Base-by-base conservation (phyloP, 106 monocot species). In the Amphibolis antarctica region DNA sequence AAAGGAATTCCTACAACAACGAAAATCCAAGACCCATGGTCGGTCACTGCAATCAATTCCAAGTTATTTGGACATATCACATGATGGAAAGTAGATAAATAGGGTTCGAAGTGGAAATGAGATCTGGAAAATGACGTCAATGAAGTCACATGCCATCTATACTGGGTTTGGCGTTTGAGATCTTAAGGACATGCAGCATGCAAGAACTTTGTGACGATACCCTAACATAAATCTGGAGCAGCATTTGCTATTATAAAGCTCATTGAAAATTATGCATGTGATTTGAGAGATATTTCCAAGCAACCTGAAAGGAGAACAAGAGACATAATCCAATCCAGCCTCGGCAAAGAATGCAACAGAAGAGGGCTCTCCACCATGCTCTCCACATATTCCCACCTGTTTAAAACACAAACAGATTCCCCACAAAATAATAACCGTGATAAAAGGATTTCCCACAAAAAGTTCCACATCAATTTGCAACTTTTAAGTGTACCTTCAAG, bases 241-340 rank as follows among this genome's bases (percentile, higher is more conserved):
- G 15, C 18, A 36, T 60, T 12, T 12, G 36, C 18, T 12, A 18
- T 36, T 60, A 17, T 30, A 2, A 5, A 23, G 25, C 49, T 49
- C 3, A 17, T 14, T 3, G 3, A 1, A 49, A 49, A 4, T 12
- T 49, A 19, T 14, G 49, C 49, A 49, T 17, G 14, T 17, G 49
- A 49, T 17, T 49, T 14, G 49, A 49, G 48, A 49, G 12, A 17
- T 55, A 25, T 23, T 31, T 9, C n/a, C 30, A 10, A 57, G 12
- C 17, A 52, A 94, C 89, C 89, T 94, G 79, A 94, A 94, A 29
- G 94, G 86, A 9, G 94, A 94, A 56, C 94, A 89, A 53, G 94
- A 94, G 54, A 94, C 94, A 50, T 94, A 94, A 69, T 94, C 86
- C 67, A 94, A 45, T 43, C 94, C 94, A 59, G 79, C 77, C 62